Conservation (phyloP, 2,329 filamentous ascomycete species). For the Aspergillus caelatus region DNA sequence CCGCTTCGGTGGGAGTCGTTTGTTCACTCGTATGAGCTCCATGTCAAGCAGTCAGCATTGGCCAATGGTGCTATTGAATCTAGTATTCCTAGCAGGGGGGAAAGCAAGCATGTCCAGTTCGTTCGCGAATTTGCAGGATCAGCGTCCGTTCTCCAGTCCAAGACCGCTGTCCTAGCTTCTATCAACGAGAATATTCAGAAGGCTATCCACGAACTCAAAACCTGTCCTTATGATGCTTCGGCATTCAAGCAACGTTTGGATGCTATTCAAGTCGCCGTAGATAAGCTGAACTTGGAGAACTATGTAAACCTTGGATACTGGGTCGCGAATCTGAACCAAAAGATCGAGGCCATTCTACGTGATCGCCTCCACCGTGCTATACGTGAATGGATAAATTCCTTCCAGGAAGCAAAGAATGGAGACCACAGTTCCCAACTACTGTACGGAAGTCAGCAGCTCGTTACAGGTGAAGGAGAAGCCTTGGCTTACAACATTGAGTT, state of each 20-base stretch:
- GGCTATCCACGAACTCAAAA: slow-evolving; percentile 78
- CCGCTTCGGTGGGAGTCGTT: slow-evolving; percentile 97
- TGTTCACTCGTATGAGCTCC: slow-evolving; percentile 92
- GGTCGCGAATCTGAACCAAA: slow-evolving; percentile 83
- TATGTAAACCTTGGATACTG: slow-evolving; percentile 91
- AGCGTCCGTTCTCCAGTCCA: slow-evolving; percentile 84
- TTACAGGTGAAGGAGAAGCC: slow-evolving; percentile 32
- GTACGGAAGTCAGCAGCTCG: slow-evolving; percentile 23
- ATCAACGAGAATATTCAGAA: slow-evolving; percentile 84
- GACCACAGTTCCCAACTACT: slow-evolving; percentile 27
- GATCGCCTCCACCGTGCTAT: slow-evolving; percentile 84
- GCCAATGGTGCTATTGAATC: slow-evolving; percentile 64
- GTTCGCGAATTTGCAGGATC: slow-evolving; percentile 89
- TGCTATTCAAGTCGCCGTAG: slow-evolving; percentile 85
- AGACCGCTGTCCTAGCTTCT: slow-evolving; percentile 75
- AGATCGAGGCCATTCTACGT: slow-evolving; percentile 79
- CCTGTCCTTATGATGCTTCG: slow-evolving; percentile 78
- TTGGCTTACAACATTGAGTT: slow-evolving; percentile 44
- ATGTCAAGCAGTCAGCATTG: slow-evolving; percentile 67
- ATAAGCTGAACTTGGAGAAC: slow-evolving; percentile 94
- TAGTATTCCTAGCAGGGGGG: slow-evolving; percentile 61
- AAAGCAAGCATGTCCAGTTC: slow-evolving; percentile 95
- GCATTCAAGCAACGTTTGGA: slow-evolving; percentile 81
- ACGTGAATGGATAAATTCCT: slow-evolving; percentile 82
- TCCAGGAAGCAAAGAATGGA: slow-evolving; percentile 61